A percentile compares a stretch with the other conserved stretches of the same genome.
These are phyloP conservation scores for Irpex rosettiformis DNA, from an alignment of 1,284 basidiomycete species.

Conservation along the genomic window DNA sequence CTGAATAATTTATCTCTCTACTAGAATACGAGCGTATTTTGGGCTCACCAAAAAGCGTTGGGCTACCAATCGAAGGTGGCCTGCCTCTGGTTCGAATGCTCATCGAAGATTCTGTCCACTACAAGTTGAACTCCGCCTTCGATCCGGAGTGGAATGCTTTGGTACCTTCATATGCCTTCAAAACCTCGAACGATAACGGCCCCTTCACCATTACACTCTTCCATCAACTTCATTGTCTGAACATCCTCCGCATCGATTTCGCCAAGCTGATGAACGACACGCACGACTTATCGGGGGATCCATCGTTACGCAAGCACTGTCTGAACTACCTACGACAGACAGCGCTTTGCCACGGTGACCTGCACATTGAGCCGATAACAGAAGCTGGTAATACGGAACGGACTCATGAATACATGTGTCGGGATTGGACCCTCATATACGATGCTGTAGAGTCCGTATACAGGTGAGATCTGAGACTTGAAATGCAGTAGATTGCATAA, in stretches of 20 bases:
- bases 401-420: neutral
- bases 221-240: constrained; percentile 17
- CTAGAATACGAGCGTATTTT: neutral
- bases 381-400: neutral
- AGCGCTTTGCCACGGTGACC: constrained; percentile 13
- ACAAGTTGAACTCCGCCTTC: neutral
- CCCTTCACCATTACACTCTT: constrained; percentile 12
- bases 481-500: too few species aligned
- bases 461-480: neutral
- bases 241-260: constrained; percentile 12
- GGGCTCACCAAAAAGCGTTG: neutral
- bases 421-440: neutral
- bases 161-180: neutral
- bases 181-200: neutral
- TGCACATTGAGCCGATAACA: neutral
- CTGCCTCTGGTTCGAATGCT: neutral
- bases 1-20: too few species aligned
- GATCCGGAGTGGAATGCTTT: neutral
- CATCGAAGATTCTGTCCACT: neutral
- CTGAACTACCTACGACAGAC: constrained; percentile 16
- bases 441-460: neutral
- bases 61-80: neutral
- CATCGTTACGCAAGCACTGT: constrained; percentile 11
- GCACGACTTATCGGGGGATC: neutral
- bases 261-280: constrained; percentile 1